These are phyloP conservation scores for Corrigiola litoralis DNA, from an alignment of 179 eudicot species.

Conservation along the genomic window DNA sequence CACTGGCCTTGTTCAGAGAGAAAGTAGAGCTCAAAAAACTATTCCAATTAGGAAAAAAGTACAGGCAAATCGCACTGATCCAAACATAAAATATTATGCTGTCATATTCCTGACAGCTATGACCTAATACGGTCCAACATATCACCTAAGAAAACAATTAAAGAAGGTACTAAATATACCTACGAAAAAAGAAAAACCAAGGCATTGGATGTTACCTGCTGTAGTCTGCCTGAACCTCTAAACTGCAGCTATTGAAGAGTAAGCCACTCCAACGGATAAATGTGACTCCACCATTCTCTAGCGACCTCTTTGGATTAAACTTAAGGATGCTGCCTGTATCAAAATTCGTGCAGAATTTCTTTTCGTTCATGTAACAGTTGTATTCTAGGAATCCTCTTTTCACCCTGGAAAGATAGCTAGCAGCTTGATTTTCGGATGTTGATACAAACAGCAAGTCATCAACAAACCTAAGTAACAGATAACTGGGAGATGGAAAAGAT, in stretches of 20 bases:
- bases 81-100: no score
- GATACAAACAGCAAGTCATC: conserved; percentile 85
- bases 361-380: conserved; percentile 81
- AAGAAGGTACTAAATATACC: no score
- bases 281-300: conserved; percentile 52
- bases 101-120: no score
- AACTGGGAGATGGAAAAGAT: conserved; percentile 19
- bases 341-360: conserved; percentile 71
- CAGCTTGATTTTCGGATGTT: conserved; percentile 67
- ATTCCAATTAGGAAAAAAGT: no score
- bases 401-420: conserved; percentile 50
- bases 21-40: no score
- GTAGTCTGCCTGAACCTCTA: conserved; percentile 96
- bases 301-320: conserved; percentile 35
- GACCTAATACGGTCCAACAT: no score
- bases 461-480: conserved; percentile 63
- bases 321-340: conserved; percentile 21
- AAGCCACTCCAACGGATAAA: conserved; percentile 93
- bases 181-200: no score
- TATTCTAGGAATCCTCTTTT: conserved; percentile 64
- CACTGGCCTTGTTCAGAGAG: no score
- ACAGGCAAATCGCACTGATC: no score
- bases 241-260: conserved; percentile 66
- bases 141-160: no score
- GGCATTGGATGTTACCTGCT: conserved; percentile 43